Conservation (phyloP, 1,139 yeast genomes). For the Taphrina sp. region DNA sequence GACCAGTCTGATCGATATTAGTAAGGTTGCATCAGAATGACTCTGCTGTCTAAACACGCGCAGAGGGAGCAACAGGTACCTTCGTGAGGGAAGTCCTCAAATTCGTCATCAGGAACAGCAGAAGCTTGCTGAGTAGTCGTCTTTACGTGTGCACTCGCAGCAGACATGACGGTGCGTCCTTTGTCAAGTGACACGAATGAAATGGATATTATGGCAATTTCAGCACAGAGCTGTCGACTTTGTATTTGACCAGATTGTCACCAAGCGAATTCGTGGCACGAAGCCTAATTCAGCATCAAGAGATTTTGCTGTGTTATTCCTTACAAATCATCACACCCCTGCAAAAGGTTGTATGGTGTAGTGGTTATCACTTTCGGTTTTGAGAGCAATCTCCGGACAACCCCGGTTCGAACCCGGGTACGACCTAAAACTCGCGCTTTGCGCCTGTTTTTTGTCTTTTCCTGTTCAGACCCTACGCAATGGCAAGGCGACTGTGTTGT, state of each 20-base stretch:
- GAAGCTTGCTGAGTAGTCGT: slow-evolving; percentile 40
- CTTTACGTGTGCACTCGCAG: neutral
- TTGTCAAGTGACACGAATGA: neutral
- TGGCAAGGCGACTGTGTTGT: no score
- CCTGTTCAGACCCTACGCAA: no score
- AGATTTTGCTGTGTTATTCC: no score
- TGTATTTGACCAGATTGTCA: neutral
- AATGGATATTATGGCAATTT: neutral
- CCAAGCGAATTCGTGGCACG: neutral
- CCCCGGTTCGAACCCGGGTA: slow-evolving; percentile 46
- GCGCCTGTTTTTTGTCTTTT: no score
- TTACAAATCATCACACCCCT: no score
- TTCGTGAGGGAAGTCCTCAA: slow-evolving; percentile 91
- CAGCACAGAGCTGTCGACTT: neutral
- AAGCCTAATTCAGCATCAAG: no score
- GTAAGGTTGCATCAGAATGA: neutral
- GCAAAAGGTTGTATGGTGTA: slow-evolving; percentile 13
- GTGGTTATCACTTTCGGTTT: slow-evolving; percentile 28
- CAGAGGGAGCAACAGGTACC: slow-evolving; percentile 49
- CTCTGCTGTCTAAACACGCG: neutral
- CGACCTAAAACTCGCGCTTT: no score
- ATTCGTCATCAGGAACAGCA: slow-evolving; percentile 66
- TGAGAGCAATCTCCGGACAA: slow-evolving; percentile 39
- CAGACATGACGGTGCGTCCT: neutral
- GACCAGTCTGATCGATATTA: slow-evolving; percentile 51